Evolutionary conservation across 1,139 yeast species (phyloP).

Genomic region (Yamadazyma diospyri): DNA sequence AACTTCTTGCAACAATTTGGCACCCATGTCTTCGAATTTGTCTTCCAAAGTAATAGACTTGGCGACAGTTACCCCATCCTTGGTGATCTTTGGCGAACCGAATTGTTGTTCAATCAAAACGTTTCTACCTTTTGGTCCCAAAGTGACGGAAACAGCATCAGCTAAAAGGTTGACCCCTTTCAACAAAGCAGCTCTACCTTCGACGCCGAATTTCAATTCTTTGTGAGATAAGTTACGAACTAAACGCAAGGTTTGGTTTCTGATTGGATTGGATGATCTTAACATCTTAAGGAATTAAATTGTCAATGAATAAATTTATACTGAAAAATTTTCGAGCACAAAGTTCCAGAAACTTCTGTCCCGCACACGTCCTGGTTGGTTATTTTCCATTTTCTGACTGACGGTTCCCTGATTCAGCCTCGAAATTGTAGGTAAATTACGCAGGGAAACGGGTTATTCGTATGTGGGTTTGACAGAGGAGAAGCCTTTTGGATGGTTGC

Average conservation of each 20-base stretch:
- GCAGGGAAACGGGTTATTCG: too few species aligned
- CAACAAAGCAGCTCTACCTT: slow-evolving; percentile 94
- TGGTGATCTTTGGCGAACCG: slow-evolving; percentile 97
- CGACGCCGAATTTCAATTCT: slow-evolving; percentile 97
- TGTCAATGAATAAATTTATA: slow-evolving; percentile 4
- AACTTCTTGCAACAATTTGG: slow-evolving; percentile 93
- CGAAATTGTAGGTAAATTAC: too few species aligned
- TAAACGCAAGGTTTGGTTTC: slow-evolving; percentile 37
- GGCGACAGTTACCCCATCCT: slow-evolving; percentile 99
- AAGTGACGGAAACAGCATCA: slow-evolving; percentile 93
- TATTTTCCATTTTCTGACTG: too few species aligned
- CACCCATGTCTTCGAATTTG: slow-evolving; percentile 96
- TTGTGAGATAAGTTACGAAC: slow-evolving; percentile 76
- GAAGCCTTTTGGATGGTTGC: too few species aligned
- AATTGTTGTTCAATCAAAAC: slow-evolving; percentile 96
- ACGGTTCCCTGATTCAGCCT: too few species aligned
- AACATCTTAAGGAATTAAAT: slow-evolving; percentile 35
- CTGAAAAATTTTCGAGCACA: slow-evolving; percentile 14
- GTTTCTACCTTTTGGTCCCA: slow-evolving; percentile 98
- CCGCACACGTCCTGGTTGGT: slow-evolving; percentile 1
- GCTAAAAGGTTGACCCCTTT: slow-evolving; percentile 97
- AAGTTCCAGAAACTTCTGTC: slow-evolving; percentile 17
- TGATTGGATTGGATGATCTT: slow-evolving; percentile 51
- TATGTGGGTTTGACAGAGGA: too few species aligned
- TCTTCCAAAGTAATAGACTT: slow-evolving; percentile 81